A percentile compares a stretch with the other conserved stretches of the same genome.
These are phyloP conservation scores for Tephrocybe sp. DNA, from an alignment of 768 basidiomycete genomes.

Conservation along the genomic window DNA sequence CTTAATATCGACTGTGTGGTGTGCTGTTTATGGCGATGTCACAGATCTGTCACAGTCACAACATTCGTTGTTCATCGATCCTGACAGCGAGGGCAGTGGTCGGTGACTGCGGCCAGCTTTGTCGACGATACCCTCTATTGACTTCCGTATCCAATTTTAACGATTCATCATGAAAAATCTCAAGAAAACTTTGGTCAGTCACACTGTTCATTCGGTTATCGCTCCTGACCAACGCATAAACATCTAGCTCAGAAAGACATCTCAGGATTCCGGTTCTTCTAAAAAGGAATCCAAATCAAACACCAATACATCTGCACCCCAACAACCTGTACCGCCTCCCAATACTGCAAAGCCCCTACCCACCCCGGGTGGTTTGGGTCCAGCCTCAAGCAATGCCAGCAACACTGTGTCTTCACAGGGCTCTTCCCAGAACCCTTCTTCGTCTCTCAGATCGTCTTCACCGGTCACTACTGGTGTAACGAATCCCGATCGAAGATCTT, in stretches of 20 bases:
- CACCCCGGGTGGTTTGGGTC: conserved; percentile 38
- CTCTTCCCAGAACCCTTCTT: conserved; percentile 37
- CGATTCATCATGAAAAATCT: conserved; percentile 69
- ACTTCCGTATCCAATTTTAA: conserved; percentile 8
- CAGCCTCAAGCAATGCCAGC: conserved; percentile 27
- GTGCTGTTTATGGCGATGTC: conserved; percentile 12
- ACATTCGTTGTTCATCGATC: conserved; percentile 41
- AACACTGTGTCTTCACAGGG: conserved; percentile 35
- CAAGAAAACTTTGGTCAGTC: conserved; percentile 75
- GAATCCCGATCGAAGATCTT: conserved; percentile 60
- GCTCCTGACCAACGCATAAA: conserved; percentile 18
- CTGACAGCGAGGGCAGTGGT: conserved; percentile 23
- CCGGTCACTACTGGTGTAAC: conserved; percentile 35
- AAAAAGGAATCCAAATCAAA: conserved; percentile 66
- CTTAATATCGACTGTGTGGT: too few relatives aligned
- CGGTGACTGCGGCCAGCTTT: conserved; percentile 16
- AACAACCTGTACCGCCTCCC: conserved; percentile 59
- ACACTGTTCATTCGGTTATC: conserved; percentile 16
- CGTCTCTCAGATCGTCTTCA: conserved; percentile 41
- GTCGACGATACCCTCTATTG: conserved; percentile 13
- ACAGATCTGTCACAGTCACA: conserved; percentile 23
- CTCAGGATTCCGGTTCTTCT: conserved; percentile 58
- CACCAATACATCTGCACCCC: conserved; percentile 27
- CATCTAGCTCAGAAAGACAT: conserved; percentile 65
- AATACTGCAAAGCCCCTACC: conserved; percentile 68